phyloP scores from a whole-genome alignment of 495 filamentous ascomycete species.

The Barbatosphaeria neglecta region DNA sequence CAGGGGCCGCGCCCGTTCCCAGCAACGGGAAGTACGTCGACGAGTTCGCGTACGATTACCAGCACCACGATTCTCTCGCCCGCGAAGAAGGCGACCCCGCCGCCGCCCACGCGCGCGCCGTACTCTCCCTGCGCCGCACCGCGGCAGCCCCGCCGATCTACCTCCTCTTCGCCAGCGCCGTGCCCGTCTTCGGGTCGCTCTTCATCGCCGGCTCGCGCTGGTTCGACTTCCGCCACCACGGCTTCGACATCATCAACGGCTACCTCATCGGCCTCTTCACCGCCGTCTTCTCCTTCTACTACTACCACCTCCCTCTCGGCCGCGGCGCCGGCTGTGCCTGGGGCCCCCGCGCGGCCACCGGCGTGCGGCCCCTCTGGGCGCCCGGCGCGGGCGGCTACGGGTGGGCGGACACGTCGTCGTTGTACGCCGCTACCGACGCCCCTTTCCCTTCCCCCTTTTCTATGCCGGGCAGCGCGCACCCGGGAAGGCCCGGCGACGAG shows the following conservation, averaged over 20 bases:
- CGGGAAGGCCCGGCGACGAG: constrained; percentile 16
- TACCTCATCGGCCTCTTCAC: constrained; percentile 47
- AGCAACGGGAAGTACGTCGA: not conserved
- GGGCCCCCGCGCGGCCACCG: constrained; percentile 39
- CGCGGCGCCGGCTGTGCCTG: constrained; percentile 48
- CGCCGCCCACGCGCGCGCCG: constrained; percentile 24
- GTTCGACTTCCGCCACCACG: constrained; percentile 80
- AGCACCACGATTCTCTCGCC: too few species aligned
- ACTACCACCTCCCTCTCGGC: constrained; percentile 54
- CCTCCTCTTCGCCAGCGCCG: constrained; percentile 56
- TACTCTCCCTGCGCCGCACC: constrained; percentile 42
- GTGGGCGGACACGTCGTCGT: constrained; percentile 25
- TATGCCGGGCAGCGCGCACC: not conserved
- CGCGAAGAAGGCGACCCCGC: too few species aligned
- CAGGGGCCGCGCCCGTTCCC: not conserved
- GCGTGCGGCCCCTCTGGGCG: constrained; percentile 42
- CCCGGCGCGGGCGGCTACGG: constrained; percentile 46
- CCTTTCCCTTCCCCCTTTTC: not conserved
- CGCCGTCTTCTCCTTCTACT: constrained; percentile 40
- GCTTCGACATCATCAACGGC: constrained; percentile 78
- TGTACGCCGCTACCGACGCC: too few species aligned
- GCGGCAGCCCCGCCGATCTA: constrained; percentile 59
- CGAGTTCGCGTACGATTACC: not conserved
- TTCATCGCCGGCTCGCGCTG: constrained; percentile 49
- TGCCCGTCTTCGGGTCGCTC: constrained; percentile 44